These are phyloP conservation scores for Fraxinus floribunda DNA, from an alignment of 305 asterid genomes.

Conservation along the genomic window DNA sequence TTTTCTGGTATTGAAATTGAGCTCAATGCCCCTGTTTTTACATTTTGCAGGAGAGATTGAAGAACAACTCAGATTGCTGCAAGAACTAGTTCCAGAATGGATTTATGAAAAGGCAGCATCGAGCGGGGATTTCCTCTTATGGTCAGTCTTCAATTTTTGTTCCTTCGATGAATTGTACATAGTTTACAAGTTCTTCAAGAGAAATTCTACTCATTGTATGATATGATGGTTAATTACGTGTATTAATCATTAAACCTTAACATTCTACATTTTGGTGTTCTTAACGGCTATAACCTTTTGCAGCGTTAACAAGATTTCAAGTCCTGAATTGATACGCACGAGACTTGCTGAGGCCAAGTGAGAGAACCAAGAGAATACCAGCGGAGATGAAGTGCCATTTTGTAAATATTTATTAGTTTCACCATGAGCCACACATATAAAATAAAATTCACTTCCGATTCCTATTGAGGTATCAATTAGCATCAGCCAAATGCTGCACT, in stretches of 20 bases:
- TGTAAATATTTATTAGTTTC: conserved; percentile 21
- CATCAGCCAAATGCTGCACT: neutral
- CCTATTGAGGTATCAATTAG: neutral
- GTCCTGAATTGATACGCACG: conserved; percentile 50
- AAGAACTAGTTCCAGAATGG: conserved; percentile 86
- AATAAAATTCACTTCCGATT: neutral
- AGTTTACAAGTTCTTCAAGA: neutral
- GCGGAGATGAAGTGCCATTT: neutral
- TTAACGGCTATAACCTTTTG: conserved; percentile 20
- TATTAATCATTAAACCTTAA: neutral
- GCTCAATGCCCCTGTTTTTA: conserved; percentile 14
- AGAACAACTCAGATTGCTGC: conserved; percentile 70
- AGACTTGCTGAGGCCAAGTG: conserved; percentile 59
- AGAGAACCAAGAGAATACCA: conserved; percentile 9
- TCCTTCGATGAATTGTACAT: neutral
- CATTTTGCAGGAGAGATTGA: conserved; percentile 64
- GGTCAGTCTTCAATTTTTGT: conserved; percentile 38
- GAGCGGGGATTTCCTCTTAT: conserved; percentile 60
- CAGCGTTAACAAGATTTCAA: conserved; percentile 62
- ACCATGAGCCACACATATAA: neutral
- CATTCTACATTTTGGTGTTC: neutral
- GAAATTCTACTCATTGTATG: neutral
- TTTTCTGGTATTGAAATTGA: conserved; percentile 1
- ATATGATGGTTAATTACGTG: neutral
- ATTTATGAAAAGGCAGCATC: conserved; percentile 51